These are phyloP conservation scores for Sicyos edulis DNA, from an alignment of 306 rosid genomes.

Conservation along the genomic window DNA sequence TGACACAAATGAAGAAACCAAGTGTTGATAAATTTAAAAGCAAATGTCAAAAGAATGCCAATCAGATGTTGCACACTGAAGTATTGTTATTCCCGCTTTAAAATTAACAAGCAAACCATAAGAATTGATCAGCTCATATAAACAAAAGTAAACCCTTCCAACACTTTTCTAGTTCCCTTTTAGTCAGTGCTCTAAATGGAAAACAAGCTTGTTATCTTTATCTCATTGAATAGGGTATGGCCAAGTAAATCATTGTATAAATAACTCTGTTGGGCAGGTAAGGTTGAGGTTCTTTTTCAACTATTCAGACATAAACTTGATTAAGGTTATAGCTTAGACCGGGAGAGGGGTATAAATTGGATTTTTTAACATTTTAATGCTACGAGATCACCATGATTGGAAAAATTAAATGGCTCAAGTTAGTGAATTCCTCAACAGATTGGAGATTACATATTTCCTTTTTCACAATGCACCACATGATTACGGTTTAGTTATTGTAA, in stretches of 20 bases:
- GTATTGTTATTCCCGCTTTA: not conserved
- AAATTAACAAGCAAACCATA: not conserved
- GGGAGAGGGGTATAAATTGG: not conserved
- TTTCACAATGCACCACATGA: not conserved
- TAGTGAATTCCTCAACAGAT: not conserved
- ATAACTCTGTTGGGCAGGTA: not conserved
- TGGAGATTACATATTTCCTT: not conserved
- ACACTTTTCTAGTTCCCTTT: constrained; percentile 6
- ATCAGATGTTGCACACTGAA: not conserved
- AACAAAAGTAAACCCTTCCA: not conserved
- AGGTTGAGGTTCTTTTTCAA: not conserved
- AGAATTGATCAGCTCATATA: not conserved
- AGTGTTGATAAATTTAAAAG: not conserved
- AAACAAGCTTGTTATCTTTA: not conserved
- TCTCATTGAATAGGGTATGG: not conserved
- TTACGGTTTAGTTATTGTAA: constrained; percentile 6
- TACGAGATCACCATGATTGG: too few relatives aligned
- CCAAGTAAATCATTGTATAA: not conserved
- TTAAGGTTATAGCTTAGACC: not conserved
- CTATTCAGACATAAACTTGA: not conserved
- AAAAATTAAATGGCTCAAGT: not conserved
- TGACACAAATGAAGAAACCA: constrained; percentile 1
- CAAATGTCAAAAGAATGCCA: constrained; percentile 6
- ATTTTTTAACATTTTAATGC: not conserved
- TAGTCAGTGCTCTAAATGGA: constrained; percentile 4